Evolutionary conservation across 2,329 filamentous ascomycete genomes (phyloP).

Genomic region (Nemania sp.): DNA sequence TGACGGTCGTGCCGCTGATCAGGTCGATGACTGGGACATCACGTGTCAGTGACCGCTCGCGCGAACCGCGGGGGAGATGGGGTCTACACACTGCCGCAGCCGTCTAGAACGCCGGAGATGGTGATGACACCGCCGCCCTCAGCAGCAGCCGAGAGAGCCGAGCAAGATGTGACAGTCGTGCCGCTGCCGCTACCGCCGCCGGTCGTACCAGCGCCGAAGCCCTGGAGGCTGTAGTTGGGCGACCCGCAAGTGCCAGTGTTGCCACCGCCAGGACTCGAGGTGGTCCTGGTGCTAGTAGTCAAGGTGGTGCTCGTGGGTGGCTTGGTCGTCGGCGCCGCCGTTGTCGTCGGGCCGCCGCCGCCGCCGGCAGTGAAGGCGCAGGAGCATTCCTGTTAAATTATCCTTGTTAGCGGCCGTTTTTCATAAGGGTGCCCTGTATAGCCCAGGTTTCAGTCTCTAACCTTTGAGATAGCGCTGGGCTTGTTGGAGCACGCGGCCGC

Average conservation of each 20-base stretch:
- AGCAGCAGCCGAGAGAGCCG: conserved; percentile 46
- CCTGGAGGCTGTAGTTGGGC: conserved; percentile 36
- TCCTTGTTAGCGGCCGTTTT: conserved; percentile 4
- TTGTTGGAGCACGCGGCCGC: conserved; percentile 36
- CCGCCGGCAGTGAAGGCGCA: conserved; percentile 37
- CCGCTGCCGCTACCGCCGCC: conserved; percentile 51
- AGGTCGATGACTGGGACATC: conserved; percentile 46
- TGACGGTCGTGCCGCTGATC: conserved; percentile 54
- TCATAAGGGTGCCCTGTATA: not conserved
- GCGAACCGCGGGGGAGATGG: not conserved
- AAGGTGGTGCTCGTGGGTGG: conserved; percentile 22
- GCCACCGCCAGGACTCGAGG: conserved; percentile 22
- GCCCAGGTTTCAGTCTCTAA: not conserved
- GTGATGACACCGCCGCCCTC: conserved; percentile 49
- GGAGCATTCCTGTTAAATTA: conserved; percentile 32
- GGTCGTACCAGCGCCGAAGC: conserved; percentile 47
- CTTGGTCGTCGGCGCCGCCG: not conserved
- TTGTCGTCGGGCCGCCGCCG: conserved; percentile 25
- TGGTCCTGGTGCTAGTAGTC: conserved; percentile 26
- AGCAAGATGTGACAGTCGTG: conserved; percentile 51
- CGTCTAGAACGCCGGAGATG: conserved; percentile 50
- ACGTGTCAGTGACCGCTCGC: not conserved
- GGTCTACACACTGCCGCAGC: conserved; percentile 39
- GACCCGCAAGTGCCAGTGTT: conserved; percentile 26
- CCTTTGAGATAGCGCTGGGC: conserved; percentile 37